Percentiles rank a stretch among this genome's conserved stretches.
Evolutionary conservation across 1,284 basidiomycete species (phyloP).

Genomic region (Ustilago curta): DNA sequence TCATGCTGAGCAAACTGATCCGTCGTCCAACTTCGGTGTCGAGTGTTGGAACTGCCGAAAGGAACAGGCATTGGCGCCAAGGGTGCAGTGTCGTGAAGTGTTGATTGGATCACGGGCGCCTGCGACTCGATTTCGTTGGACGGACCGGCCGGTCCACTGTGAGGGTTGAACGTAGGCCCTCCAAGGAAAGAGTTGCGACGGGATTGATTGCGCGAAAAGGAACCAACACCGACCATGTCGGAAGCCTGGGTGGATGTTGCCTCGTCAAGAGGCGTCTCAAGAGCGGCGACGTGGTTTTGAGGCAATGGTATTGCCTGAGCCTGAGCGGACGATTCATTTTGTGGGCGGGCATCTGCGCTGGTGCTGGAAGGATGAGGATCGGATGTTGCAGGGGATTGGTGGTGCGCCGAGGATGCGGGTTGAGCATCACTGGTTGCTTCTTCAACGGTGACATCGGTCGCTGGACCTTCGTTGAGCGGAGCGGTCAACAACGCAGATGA

Average conservation of each 20-base stretch:
- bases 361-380: neutral
- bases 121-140: slow-evolving; percentile 2
- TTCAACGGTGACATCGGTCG: neutral
- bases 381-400: too few relatives aligned
- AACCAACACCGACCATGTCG: slow-evolving; percentile 58
- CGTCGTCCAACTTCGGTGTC: slow-evolving; percentile 18
- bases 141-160: slow-evolving; percentile 4
- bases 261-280: neutral
- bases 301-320: slow-evolving; percentile 10
- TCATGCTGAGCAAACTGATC: slow-evolving; percentile 41
- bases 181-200: slow-evolving; percentile 55
- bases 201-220: slow-evolving; percentile 48
- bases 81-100: slow-evolving; percentile 1
- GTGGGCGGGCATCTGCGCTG: too few relatives aligned
- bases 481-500: slow-evolving; percentile 23
- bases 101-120: neutral
- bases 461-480: neutral
- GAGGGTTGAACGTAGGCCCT: slow-evolving; percentile 22
- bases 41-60: neutral
- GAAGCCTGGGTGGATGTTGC: neutral
- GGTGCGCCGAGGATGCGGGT: too few relatives aligned
- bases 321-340: neutral
- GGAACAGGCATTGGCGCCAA: neutral
- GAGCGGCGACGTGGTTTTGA: neutral
- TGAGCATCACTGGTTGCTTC: neutral